Evolutionary conservation across 257 asterid genomes (phyloP), one percentile per base, ranked within the genome.

Genomic region (Misopates orontium): DNA sequence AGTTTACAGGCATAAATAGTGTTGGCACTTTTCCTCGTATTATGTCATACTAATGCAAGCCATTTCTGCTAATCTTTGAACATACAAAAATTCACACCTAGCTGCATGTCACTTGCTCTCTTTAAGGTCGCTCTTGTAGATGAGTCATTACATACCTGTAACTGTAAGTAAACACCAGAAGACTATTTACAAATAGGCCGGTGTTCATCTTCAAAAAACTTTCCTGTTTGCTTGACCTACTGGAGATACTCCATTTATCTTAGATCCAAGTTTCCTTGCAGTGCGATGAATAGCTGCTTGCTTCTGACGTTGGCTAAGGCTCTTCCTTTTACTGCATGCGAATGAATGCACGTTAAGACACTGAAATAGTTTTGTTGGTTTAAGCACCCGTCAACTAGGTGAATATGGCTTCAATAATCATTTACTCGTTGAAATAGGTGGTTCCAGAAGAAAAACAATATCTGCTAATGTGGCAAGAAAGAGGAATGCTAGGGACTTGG

Each of bases 191-290:
- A 74, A 48, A 28, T 40, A 32, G 50, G 74, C n/a, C 28, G 5
- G 22, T 47, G 23, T 21, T 78, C 78, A 83, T 79, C 78, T 77
- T 71, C 78, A 63, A 40, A 68, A 63, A 13, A 69, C 73, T 78
- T 76, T 77, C 68, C 71, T 61, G 78, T 61, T 75, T 62, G 74
- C 88, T 69, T 56, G 75, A 41, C 73, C 20, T 60, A 66, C 56
- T 15, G 84, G 79, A 73, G 87, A 72, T 62, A 63, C 41, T 14
- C 76, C 64, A 56, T 70, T 76, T 55, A 56, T 56, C 75, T 60
- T 85, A 42, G 85, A 75, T 65, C 87, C 96, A 69, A 90, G 65
- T 73, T 72, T 93, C 84, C 90, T 84, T 19, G 64, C 95, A n/a
- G 79, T 72, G 56, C 87, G 85, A 56, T 74, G 84, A 56, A 79